Base-by-base conservation (phyloP, 2,329 filamentous ascomycete species). In the Trichoderma sp. region DNA sequence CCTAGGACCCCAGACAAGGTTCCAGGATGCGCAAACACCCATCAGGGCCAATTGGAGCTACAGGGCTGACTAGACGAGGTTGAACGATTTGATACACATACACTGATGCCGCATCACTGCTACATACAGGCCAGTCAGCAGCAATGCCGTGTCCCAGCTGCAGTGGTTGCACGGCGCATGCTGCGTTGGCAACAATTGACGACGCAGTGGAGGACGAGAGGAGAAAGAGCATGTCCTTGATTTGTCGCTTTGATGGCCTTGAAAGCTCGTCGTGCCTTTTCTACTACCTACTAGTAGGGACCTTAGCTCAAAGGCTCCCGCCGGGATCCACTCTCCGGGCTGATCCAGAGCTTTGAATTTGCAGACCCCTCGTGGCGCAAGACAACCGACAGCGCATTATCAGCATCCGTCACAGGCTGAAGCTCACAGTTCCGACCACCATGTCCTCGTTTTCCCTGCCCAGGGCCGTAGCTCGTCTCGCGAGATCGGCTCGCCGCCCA, bases 391-490 rank as follows among this genome's bases (percentile, higher is more conserved):
- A 64, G 30, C 30, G 21, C 10, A 58, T 58, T 3, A 21, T 6
- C 11, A 34, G 24, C 24, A 54, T 54, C 51, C 46, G 52, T 39
- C 32, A 16, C 56, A 64, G 60, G 24, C 56, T 26, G 64, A 46
- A 43, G 10, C 16, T 34, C 39, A 39, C 14, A 26, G 10, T 21
- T 26, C 8, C 16, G 32, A 7, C 55, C 16, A 46, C 65, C 49
- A 67, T 67, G 65, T 21, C 65, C 32, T 60, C 65, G 10, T 24
- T 43, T 60, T 59, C 43, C 56, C 26, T 67, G 43, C 26, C 55
- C 21, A 59, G 56, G 30, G 52, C 65, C 24, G 65, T 56, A 24
- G 24, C 56, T 26, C 30, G 65, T 34, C n/a, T 67, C 43, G 39
- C 55, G 28, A 39, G 54, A 26, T 51, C 55, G 21, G 46, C 65